Conservation (phyloP, 805 yeast species). For the Kazachstania taianensis region DNA sequence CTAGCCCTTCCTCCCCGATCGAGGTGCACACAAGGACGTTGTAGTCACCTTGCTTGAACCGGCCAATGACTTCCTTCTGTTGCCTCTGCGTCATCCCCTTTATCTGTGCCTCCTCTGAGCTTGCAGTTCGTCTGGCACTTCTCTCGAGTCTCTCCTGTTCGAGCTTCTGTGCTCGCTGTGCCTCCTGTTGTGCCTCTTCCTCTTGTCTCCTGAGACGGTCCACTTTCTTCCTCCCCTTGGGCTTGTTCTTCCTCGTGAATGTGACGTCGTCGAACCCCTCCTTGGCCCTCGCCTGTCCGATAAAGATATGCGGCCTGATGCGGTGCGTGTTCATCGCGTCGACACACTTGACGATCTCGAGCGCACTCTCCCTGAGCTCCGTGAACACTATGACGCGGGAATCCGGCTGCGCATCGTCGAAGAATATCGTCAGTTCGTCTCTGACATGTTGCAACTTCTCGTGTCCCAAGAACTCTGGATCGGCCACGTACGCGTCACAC, state of each 20-base stretch:
- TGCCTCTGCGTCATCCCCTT: conserved; percentile 86
- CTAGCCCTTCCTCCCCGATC: conserved; percentile 97
- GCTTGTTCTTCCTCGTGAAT: conserved; percentile 35
- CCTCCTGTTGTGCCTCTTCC: conserved; percentile 22
- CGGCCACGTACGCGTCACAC: conserved; percentile 36
- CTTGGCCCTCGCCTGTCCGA: conserved; percentile 80
- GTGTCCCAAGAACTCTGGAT: conserved; percentile 43
- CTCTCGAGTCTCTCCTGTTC: conserved; percentile 29
- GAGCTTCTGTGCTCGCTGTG: conserved; percentile 26
- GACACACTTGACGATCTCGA: conserved; percentile 64
- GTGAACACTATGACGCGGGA: conserved; percentile 82
- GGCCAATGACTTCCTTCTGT: conserved; percentile 67
- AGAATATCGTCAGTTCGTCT: conserved; percentile 49
- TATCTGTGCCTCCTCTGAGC: conserved; percentile 66
- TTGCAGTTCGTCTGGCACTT: conserved; percentile 37
- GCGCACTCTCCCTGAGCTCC: conserved; percentile 81
- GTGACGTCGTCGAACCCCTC: conserved; percentile 55
- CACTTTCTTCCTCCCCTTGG: conserved; percentile 35
- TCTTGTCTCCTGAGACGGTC: conserved; percentile 28
- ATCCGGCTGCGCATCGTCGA: conserved; percentile 34
- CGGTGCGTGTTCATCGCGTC: conserved; percentile 33
- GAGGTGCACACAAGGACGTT: conserved; percentile 91
- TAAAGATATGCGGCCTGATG: conserved; percentile 71
- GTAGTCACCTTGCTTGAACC: conserved; percentile 61
- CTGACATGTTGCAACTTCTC: conserved; percentile 57